Evolutionary conservation across 768 basidiomycete genomes (phyloP), one percentile per base, ranked within the genome.

Genomic region (Collybiopsis luxurians): DNA sequence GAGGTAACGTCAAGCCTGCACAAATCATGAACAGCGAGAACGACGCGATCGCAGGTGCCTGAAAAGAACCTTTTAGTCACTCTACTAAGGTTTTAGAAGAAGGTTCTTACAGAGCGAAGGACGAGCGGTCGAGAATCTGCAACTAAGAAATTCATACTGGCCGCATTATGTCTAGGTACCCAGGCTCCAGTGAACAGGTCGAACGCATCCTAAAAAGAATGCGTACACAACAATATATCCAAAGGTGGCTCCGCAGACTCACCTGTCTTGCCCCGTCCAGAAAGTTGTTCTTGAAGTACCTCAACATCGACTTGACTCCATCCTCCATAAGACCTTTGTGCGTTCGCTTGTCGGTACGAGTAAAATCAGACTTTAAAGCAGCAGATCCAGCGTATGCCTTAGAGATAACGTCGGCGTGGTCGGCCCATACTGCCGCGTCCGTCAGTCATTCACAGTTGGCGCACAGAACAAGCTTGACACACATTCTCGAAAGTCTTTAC

Each of bases 201-300:
- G 66, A 90, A 97, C 9, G 91, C 94, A 72, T 99, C 97, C 86
- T 95, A 64, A n/a, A 58, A 49, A 36, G 27, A 12, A 54, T 7
- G 26, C 19, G 48, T 26, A 19, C 42, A 53, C 13, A 45, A 46
- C 34, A 40, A n/a, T 43, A 56, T n/a, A n/a, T n/a, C n/a, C 19
- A 34, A 44, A 43, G 43, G 59, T 48, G n/a, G 12, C 21, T 12
- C 26, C 19, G 39, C 19, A 43, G 44, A 62, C 71, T 51, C 47
- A 89, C 89, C 78, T 96, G 94, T 66, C 95, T 78, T 49, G 94
- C 80, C 6, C 97, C 97, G 69, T 99, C 97, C 60, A 97, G 90
- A 73, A 92, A 92, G 67, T 96, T 98, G 77, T 98, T 98, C 79
- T 89, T 95, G 62, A 97, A 66, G 66, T 98, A 99, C 59, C 97